Percentiles rank a stretch among this genome's conserved stretches.
Conservation (phyloP, 1,284 basidiomycete genomes). For the Ceratobasidium sp. region DNA sequence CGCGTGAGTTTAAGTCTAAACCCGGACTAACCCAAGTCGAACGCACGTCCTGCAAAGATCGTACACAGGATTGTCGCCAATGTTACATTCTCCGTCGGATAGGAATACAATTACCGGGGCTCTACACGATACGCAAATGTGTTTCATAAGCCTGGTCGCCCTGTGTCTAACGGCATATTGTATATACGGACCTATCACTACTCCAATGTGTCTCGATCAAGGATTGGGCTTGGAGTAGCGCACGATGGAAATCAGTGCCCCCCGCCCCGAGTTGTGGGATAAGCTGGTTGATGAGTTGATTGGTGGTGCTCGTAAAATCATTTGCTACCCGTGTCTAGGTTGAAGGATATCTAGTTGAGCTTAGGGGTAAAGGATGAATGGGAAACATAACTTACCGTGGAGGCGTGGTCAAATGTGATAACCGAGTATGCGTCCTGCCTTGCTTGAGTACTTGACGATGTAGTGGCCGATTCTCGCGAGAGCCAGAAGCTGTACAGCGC, state of each 20-base stretch:
- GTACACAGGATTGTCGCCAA: conserved; percentile 63
- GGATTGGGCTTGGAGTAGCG: conserved; percentile 59
- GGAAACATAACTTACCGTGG: conserved; percentile 50
- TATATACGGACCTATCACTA: conserved; percentile 64
- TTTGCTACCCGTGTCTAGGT: conserved; percentile 56
- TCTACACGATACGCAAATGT: conserved; percentile 55
- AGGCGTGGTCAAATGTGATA: conserved; percentile 64
- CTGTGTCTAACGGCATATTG: background rate
- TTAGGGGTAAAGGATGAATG: conserved; percentile 47
- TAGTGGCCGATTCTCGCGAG: conserved; percentile 62
- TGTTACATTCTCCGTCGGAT: conserved; percentile 69
- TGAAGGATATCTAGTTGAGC: background rate
- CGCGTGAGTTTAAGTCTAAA: background rate
- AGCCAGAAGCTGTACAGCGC: conserved; percentile 69
- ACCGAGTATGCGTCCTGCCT: conserved; percentile 64
- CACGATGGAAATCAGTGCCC: conserved; percentile 67
- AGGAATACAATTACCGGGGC: conserved; percentile 72
- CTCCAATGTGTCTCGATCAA: conserved; percentile 69
- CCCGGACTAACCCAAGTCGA: conserved; percentile 62
- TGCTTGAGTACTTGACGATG: conserved; percentile 31
- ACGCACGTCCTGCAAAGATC: conserved; percentile 65
- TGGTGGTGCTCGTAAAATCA: conserved; percentile 67
- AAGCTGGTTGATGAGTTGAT: conserved; percentile 63
- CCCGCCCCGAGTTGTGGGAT: conserved; percentile 58
- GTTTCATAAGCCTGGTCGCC: background rate